Percentiles rank a stretch among this genome's conserved stretches.
Conservation (phyloP, 345 rosid species). For the Dipteronia dyeriana region DNA sequence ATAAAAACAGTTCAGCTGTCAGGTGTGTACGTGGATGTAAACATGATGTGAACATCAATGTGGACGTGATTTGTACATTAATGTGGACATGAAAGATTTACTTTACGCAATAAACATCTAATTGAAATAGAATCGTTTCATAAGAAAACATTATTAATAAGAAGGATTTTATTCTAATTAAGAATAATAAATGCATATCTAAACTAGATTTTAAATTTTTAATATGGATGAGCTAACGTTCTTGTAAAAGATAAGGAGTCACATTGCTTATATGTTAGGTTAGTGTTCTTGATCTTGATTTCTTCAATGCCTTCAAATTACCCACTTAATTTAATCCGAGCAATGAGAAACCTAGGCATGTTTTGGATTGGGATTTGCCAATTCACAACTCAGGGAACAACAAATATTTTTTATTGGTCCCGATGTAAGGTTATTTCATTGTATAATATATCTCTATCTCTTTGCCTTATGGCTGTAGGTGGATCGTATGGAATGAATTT, state of each 20-base stretch:
- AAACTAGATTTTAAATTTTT: background rate
- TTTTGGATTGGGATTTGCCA: background rate
- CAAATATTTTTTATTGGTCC: background rate
- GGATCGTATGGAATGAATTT: slow-evolving; percentile 72
- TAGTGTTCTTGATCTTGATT: background rate
- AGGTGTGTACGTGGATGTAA: background rate
- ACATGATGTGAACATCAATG: background rate
- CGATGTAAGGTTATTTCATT: background rate
- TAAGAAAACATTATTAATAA: no score
- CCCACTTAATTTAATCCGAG: background rate
- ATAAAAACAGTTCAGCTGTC: background rate
- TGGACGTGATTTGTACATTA: background rate
- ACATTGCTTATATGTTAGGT: background rate
- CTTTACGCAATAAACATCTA: background rate
- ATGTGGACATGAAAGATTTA: background rate
- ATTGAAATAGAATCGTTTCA: background rate
- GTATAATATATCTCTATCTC: slow-evolving; percentile 15
- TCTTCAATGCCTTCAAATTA: background rate
- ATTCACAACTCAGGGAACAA: background rate
- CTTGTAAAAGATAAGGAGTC: background rate
- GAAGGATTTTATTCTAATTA: background rate
- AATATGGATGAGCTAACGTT: background rate
- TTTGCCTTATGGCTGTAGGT: slow-evolving; percentile 46
- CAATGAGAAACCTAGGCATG: background rate
- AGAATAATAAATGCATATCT: no score